Conservation (phyloP, 768 basidiomycete species). For the Pleurotus giganteus region DNA sequence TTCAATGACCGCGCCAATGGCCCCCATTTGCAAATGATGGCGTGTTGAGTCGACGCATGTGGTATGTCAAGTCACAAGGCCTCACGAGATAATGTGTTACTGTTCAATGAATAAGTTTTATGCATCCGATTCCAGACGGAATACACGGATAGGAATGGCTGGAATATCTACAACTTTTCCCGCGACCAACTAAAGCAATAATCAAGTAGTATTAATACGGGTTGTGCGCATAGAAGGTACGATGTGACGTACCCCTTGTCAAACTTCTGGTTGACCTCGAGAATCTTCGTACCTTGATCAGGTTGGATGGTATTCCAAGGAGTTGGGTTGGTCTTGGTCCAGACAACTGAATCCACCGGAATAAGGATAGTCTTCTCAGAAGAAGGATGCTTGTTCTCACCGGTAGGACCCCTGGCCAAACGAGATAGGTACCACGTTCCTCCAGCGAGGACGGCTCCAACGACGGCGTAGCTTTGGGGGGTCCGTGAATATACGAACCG, state of each 20-base stretch:
- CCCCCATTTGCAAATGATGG: neutral
- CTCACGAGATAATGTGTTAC: neutral
- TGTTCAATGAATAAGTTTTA: neutral
- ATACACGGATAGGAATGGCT: neutral
- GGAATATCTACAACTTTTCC: conserved; percentile 56
- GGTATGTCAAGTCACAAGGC: neutral
- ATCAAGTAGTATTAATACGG: conserved; percentile 5
- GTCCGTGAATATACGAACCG: no score
- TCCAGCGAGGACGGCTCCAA: conserved; percentile 50
- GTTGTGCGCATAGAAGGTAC: conserved; percentile 7
- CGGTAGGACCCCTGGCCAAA: conserved; percentile 56
- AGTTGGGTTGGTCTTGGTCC: conserved; percentile 72
- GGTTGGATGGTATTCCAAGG: conserved; percentile 86
- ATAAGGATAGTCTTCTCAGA: conserved; percentile 3
- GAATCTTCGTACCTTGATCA: conserved; percentile 71
- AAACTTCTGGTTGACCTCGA: conserved; percentile 71
- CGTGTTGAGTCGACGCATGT: neutral
- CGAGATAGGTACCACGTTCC: conserved; percentile 68
- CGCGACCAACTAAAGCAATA: conserved; percentile 61
- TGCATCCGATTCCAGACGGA: neutral
- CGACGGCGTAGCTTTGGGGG: conserved; percentile 46
- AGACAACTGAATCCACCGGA: conserved; percentile 37
- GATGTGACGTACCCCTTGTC: conserved; percentile 58
- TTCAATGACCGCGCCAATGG: neutral
- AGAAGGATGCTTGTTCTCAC: conserved; percentile 31